These are phyloP conservation scores for Zostera marina DNA, from an alignment of 116 monocot genomes.

Conservation along the genomic window DNA sequence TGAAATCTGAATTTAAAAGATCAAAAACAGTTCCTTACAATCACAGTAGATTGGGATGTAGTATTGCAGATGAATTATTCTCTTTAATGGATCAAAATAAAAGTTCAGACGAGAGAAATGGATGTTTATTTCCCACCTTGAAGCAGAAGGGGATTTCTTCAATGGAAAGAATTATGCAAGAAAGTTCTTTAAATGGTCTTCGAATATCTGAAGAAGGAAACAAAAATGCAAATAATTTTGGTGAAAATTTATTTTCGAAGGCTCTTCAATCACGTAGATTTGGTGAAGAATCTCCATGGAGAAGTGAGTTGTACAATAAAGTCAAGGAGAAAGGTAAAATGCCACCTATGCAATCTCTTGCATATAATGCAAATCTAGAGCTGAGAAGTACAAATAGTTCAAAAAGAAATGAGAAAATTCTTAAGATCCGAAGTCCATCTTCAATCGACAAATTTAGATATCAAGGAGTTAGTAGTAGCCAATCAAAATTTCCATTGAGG, in stretches of 20 bases:
- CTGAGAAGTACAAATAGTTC: conserved; percentile 19
- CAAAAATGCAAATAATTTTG: conserved; percentile 6
- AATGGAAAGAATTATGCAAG: conserved; percentile 9
- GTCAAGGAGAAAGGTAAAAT: conserved; percentile 30
- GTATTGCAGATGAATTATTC: conserved; percentile 8
- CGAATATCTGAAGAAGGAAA: conserved; percentile 12
- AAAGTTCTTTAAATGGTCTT: conserved; percentile 5
- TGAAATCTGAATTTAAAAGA: conserved; percentile 6
- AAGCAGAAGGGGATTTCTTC: conserved; percentile 10
- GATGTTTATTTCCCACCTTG: conserved; percentile 1
- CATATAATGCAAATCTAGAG: conserved; percentile 15
- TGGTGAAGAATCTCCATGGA: conserved; percentile 12
- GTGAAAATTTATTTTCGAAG: conserved; percentile 12
- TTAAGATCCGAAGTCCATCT: conserved; percentile 52
- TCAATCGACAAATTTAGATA: conserved; percentile 58
- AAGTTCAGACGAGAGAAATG: not conserved
- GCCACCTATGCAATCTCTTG: conserved; percentile 14
- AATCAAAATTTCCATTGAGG: conserved; percentile 7
- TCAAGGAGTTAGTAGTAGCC: conserved; percentile 22
- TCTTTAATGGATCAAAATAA: conserved; percentile 7
- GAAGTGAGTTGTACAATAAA: conserved; percentile 25
- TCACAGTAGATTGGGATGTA: conserved; percentile 9
- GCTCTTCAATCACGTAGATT: conserved; percentile 7
- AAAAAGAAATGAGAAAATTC: conserved; percentile 16
- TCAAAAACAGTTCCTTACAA: not conserved